A percentile compares a stretch with the other conserved stretches of the same genome.
phyloP scores from a whole-genome alignment of 2,329 filamentous ascomycete genomes.

The Tolypocladium nubicola region DNA sequence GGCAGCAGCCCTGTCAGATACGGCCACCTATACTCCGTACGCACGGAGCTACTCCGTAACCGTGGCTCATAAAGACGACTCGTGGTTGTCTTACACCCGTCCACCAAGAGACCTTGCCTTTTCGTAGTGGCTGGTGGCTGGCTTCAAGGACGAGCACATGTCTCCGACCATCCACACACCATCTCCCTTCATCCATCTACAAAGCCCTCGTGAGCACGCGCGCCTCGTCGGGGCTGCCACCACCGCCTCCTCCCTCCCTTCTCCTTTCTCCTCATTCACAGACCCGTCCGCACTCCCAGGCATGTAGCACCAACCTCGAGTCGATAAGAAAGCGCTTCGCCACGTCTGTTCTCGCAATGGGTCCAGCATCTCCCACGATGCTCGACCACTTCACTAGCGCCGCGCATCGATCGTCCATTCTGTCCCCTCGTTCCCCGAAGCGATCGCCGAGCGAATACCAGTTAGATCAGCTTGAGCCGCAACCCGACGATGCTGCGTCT shows the following conservation, averaged over 20 bases:
- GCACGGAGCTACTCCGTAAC: not conserved
- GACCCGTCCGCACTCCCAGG: not conserved
- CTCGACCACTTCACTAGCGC: conserved; percentile 16
- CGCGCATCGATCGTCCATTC: conserved; percentile 12
- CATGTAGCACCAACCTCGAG: not conserved
- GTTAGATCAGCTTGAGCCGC: conserved; percentile 28
- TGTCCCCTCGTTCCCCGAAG: conserved; percentile 13
- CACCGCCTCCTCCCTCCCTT: not conserved
- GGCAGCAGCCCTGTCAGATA: not conserved
- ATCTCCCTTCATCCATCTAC: not conserved
- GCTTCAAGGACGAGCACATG: not conserved
- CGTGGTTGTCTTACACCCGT: not conserved
- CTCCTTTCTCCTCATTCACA: not conserved
- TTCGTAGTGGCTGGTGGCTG: not conserved
- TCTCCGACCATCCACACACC: not conserved
- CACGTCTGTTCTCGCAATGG: not conserved
- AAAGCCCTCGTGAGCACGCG: not conserved
- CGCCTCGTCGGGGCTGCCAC: not conserved
- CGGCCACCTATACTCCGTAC: no score
- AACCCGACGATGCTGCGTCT: conserved; percentile 15
- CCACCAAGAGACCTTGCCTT: not conserved
- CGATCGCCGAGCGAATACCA: conserved; percentile 23
- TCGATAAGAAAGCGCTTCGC: not conserved
- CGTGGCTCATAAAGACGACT: not conserved
- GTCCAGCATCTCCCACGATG: conserved; percentile 14